Evolutionary conservation across 148 eudicot species (phyloP).

Genomic region (Nepenthes gracilis): DNA sequence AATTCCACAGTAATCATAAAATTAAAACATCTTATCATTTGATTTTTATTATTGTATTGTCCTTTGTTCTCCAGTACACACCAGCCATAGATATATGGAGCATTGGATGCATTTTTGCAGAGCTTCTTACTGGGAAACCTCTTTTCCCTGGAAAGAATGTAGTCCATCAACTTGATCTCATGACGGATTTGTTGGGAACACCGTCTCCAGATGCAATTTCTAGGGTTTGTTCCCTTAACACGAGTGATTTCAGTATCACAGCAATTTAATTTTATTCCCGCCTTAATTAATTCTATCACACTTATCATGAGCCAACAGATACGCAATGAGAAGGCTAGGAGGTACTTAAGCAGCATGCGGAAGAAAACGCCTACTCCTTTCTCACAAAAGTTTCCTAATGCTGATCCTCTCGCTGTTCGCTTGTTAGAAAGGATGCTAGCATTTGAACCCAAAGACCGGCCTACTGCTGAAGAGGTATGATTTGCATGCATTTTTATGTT

Average conservation of each 20-base stretch:
- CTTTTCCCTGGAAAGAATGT: slow-evolving; percentile 89
- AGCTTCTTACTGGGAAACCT: slow-evolving; percentile 81
- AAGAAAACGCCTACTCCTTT: slow-evolving; percentile 70
- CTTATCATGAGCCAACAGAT: slow-evolving; percentile 28
- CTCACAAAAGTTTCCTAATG: slow-evolving; percentile 70
- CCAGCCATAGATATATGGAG: slow-evolving; percentile 96
- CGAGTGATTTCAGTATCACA: not conserved
- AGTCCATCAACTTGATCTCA: slow-evolving; percentile 83
- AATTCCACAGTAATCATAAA: too few relatives aligned
- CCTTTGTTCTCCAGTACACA: slow-evolving; percentile 52
- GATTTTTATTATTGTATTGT: not conserved
- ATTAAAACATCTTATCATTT: too few relatives aligned
- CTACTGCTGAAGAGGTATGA: slow-evolving; percentile 82
- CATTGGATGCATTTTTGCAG: slow-evolving; percentile 91
- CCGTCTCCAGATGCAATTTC: slow-evolving; percentile 81
- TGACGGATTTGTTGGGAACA: slow-evolving; percentile 78
- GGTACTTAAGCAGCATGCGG: slow-evolving; percentile 89
- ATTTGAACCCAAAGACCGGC: slow-evolving; percentile 92
- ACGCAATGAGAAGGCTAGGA: slow-evolving; percentile 81
- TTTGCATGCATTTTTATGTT: too few relatives aligned
- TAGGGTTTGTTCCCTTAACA: slow-evolving; percentile 41
- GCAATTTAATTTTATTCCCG: not conserved
- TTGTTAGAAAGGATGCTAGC: slow-evolving; percentile 83
- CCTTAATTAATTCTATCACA: not conserved
- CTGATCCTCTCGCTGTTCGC: slow-evolving; percentile 74